A percentile compares a stretch with the other conserved stretches of the same genome.
phyloP scores from a whole-genome alignment of 441 rosid genomes.

The Gossypium trilobum region DNA sequence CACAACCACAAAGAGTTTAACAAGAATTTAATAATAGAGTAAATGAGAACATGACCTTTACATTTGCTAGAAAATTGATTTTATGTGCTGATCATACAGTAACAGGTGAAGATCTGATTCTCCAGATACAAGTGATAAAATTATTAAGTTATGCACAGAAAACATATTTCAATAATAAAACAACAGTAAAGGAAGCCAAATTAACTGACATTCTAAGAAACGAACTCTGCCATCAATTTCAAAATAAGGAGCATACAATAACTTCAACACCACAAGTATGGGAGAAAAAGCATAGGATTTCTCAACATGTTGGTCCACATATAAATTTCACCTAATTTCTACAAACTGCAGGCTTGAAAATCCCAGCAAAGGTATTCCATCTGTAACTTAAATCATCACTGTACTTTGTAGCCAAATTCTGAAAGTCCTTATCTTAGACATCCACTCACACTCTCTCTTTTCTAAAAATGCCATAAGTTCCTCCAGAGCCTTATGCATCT shows the following conservation, averaged over 20 bases:
- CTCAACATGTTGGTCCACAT: neutral
- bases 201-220: neutral
- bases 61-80: neutral
- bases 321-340: neutral
- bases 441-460: neutral
- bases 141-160: neutral
- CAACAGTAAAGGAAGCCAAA: neutral
- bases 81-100: neutral
- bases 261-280: neutral
- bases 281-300: neutral
- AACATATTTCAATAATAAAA: neutral
- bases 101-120: neutral
- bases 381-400: neutral
- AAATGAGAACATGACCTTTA: neutral
- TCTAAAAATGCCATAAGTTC: neutral
- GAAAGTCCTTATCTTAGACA: neutral
- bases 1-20: neutral
- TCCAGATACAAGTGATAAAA: neutral
- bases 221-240: neutral
- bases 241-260: constrained; percentile 1
- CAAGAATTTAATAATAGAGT: neutral
- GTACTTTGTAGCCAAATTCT: neutral
- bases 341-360: neutral
- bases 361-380: neutral
- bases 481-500: neutral